phyloP scores from a whole-genome alignment of 2,329 filamentous ascomycete genomes.

The Aspergillus sp. region DNA sequence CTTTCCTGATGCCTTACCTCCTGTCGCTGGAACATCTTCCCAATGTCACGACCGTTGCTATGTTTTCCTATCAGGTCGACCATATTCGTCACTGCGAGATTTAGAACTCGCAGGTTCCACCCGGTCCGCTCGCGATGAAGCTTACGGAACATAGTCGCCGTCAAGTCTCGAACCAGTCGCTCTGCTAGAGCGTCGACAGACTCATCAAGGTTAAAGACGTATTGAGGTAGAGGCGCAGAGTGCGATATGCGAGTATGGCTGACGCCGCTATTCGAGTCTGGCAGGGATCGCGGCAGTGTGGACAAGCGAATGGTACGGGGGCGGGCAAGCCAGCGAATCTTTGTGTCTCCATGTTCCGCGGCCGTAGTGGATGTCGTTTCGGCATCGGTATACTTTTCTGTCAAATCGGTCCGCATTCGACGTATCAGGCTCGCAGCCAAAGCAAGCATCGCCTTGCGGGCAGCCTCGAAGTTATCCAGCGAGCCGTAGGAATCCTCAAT shows the following conservation, averaged over 20 bases:
- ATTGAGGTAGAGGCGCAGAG: slow-evolving; percentile 73
- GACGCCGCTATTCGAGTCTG: slow-evolving; percentile 59
- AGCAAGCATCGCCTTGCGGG: slow-evolving; percentile 69
- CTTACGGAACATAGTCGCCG: slow-evolving; percentile 74
- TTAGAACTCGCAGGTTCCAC: slow-evolving; percentile 84
- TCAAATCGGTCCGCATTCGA: slow-evolving; percentile 78
- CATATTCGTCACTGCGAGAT: slow-evolving; percentile 89
- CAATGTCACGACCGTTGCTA: slow-evolving; percentile 74
- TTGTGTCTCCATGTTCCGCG: slow-evolving; percentile 21
- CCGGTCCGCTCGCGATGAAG: slow-evolving; percentile 70
- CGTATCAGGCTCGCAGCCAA: slow-evolving; percentile 72
- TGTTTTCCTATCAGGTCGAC: slow-evolving; percentile 58
- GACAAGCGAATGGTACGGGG: slow-evolving; percentile 83
- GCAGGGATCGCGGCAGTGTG: slow-evolving; percentile 65
- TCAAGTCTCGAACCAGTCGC: slow-evolving; percentile 68
- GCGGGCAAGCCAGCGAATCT: slow-evolving; percentile 72
- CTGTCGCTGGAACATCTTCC: slow-evolving; percentile 79
- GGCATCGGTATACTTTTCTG: slow-evolving; percentile 55
- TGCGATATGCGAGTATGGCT: slow-evolving; percentile 74
- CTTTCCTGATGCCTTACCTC: slow-evolving; percentile 69
- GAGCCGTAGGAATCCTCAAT: slow-evolving; percentile 90
- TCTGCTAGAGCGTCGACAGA: slow-evolving; percentile 65
- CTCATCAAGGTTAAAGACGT: slow-evolving; percentile 69
- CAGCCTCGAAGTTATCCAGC: slow-evolving; percentile 66
- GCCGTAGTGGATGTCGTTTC: slow-evolving; percentile 23